phyloP scores from a whole-genome alignment of 257 asterid species.

The Solanum pinnatisectum region DNA sequence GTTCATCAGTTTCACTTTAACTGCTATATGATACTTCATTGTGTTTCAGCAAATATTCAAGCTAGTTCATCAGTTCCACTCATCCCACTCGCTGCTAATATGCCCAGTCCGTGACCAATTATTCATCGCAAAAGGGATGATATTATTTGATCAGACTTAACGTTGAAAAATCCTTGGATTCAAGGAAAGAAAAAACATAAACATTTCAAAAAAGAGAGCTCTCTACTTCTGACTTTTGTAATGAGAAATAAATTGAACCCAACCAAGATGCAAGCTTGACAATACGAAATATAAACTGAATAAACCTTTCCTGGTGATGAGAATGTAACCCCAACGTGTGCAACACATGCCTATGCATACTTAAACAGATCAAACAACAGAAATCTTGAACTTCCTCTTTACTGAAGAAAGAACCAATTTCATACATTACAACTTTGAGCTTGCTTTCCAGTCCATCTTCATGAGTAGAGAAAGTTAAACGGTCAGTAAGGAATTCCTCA shows the following conservation, averaged over 20 bases:
- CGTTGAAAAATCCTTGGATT: not conserved
- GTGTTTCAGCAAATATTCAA: not conserved
- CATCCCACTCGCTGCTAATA: not conserved
- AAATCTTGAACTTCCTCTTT: not conserved
- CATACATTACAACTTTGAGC: not conserved
- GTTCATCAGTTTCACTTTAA: not conserved
- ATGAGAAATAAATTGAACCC: not conserved
- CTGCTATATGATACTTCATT: not conserved
- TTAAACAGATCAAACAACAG: not conserved
- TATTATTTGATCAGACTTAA: not conserved
- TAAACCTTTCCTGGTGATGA: not conserved
- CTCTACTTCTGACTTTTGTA: not conserved
- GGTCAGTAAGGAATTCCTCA: not conserved
- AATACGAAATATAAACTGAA: not conserved
- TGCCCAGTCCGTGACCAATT: not conserved
- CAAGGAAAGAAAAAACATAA: not conserved
- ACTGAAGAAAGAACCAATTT: not conserved
- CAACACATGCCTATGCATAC: not conserved
- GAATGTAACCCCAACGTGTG: not conserved
- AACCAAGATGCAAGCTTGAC: not conserved
- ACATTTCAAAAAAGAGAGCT: not conserved
- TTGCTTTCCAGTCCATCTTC: not conserved
- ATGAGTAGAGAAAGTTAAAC: not conserved
- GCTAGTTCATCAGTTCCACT: not conserved
- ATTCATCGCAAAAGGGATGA: not conserved